Evolutionary conservation across 176 grass and related monocot species (phyloP).

Genomic region (Pontederia crassipes): DNA sequence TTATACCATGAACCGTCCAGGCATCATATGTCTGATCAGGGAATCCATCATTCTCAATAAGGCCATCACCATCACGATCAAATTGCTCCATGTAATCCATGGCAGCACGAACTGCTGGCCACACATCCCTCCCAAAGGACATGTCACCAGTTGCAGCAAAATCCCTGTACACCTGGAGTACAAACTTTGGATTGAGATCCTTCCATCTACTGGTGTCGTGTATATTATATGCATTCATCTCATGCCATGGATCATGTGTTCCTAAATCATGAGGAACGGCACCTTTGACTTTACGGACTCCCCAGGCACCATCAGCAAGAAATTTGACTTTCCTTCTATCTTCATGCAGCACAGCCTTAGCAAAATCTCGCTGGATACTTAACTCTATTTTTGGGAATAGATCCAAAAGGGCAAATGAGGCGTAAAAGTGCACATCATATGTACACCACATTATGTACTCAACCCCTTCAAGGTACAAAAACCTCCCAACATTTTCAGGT

Average conservation of each 20-base stretch:
- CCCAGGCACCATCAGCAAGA: conserved; percentile 80
- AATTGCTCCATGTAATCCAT: conserved; percentile 94
- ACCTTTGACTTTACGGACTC: conserved; percentile 67
- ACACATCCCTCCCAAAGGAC: conserved; percentile 71
- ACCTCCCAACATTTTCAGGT: conserved; percentile 76
- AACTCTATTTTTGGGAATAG: conserved; percentile 92
- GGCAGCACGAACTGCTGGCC: conserved; percentile 74
- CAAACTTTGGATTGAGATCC: conserved; percentile 88
- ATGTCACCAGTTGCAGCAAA: conserved; percentile 63
- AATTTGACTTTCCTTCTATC: conserved; percentile 76
- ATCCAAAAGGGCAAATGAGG: conserved; percentile 80
- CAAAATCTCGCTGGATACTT: conserved; percentile 85
- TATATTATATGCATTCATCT: conserved; percentile 96
- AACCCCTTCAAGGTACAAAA: conserved; percentile 88
- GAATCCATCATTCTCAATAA: conserved; percentile 92
- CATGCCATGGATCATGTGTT: conserved; percentile 88
- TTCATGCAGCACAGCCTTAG: conserved; percentile 66
- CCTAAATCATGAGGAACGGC: conserved; percentile 86
- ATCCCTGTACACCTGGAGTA: conserved; percentile 85
- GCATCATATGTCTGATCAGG: conserved; percentile 96
- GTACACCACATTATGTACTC: conserved; percentile 97
- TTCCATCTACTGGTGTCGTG: conserved; percentile 97
- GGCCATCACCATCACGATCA: conserved; percentile 62
- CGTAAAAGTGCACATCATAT: conserved; percentile 94
- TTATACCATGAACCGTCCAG: conserved; percentile 76